A percentile compares a stretch with the other conserved stretches of the same genome.
Evolutionary conservation across 2,329 filamentous ascomycete genomes (phyloP).

Genomic region (Sarocladium brachiariae): DNA sequence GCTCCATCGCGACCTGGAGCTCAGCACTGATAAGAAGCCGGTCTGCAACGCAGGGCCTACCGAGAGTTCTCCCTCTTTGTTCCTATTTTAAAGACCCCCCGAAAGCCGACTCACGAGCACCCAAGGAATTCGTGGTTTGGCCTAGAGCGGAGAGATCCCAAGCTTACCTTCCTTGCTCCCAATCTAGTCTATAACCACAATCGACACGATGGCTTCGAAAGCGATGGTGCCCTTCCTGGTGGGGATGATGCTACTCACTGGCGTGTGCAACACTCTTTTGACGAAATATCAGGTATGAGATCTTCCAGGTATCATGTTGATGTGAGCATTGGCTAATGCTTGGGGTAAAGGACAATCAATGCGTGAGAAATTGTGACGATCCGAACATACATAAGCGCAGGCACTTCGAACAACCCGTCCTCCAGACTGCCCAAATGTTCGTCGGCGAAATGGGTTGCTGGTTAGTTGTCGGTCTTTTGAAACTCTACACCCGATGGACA

Average conservation of each 20-base stretch:
- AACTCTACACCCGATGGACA: conserved; percentile 55
- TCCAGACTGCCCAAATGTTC: conserved; percentile 98
- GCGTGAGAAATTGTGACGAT: conserved; percentile 79
- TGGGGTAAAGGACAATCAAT: conserved; percentile 76
- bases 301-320: neutral
- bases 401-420: conserved; percentile 87
- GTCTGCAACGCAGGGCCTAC: neutral
- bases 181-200: neutral
- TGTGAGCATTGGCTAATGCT: neutral
- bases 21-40: conserved; percentile 5
- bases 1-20: neutral
- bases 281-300: conserved; percentile 89
- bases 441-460: conserved; percentile 93
- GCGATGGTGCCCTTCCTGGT: conserved; percentile 77
- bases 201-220: conserved; percentile 56
- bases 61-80: neutral
- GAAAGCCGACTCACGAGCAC: neutral
- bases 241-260: conserved; percentile 92
- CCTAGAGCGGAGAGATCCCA: neutral
- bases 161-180: neutral
- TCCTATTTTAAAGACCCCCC: neutral
- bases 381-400: conserved; percentile 57
- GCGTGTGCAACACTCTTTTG: conserved; percentile 92
- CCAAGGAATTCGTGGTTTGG: neutral
- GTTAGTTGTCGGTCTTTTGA: conserved; percentile 72